Evolutionary conservation across 257 asterid species (phyloP).

Genomic region (Marsdenia floribunda): DNA sequence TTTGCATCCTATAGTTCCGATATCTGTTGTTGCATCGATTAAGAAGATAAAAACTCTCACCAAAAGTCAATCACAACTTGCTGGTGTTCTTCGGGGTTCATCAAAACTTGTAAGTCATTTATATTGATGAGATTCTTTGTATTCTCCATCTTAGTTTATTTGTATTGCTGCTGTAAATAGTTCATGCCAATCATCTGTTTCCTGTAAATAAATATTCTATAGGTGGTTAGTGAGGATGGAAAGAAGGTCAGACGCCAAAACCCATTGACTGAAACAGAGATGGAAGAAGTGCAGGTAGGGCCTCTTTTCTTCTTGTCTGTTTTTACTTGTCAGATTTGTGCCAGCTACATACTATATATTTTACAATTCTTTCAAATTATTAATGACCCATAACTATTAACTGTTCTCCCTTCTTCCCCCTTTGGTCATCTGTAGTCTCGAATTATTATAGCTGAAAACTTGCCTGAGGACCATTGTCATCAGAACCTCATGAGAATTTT

Average conservation of each 20-base stretch:
- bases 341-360: neutral
- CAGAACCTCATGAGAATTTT: conserved; percentile 87
- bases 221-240: conserved; percentile 89
- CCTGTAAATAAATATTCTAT: conserved; percentile 8
- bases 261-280: conserved; percentile 60
- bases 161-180: neutral
- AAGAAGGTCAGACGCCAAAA: conserved; percentile 64
- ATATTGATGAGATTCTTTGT: neutral
- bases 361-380: neutral
- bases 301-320: conserved; percentile 3
- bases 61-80: conserved; percentile 55
- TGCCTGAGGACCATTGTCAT: conserved; percentile 91
- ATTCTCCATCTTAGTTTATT: neutral
- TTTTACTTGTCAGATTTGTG: too few relatives aligned
- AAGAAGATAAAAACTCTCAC: conserved; percentile 70
- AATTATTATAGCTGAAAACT: conserved; percentile 74
- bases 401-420: neutral
- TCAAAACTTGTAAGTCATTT: conserved; percentile 53
- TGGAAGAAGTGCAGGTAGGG: conserved; percentile 88
- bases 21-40: conserved; percentile 74
- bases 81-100: conserved; percentile 55
- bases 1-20: conserved; percentile 51
- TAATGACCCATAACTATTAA: neutral
- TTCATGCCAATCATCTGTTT: neutral
- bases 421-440: conserved; percentile 47